Conservation (phyloP, 1,284 basidiomycete genomes). For the Ganoderma sinense region DNA sequence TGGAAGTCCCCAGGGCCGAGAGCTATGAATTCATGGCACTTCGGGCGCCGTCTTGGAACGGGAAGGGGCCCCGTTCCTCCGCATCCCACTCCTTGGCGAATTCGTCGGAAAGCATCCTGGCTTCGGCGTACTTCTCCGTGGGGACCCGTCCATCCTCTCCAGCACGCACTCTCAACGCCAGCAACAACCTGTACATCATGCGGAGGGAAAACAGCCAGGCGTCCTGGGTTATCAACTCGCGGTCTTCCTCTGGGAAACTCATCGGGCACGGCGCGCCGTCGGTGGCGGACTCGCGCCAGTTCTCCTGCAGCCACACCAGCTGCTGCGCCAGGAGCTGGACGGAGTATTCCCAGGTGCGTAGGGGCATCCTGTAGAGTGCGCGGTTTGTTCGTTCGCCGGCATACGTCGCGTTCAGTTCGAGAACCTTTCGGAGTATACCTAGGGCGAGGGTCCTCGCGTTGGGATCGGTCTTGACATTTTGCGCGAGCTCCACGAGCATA, state of each 20-base stretch:
- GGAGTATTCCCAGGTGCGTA: not conserved
- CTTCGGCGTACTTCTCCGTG: not conserved
- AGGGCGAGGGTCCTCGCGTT: not conserved
- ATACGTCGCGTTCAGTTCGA: not conserved
- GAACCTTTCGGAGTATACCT: not conserved
- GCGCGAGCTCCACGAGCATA: not conserved
- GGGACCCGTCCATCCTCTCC: not conserved
- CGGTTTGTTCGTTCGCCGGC: not conserved
- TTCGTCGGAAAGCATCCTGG: not conserved
- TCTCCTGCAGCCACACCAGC: not conserved
- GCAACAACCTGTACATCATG: not conserved
- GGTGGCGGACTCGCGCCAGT: not conserved
- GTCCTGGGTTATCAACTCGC: not conserved
- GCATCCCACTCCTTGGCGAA: not conserved
- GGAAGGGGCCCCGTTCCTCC: not conserved
- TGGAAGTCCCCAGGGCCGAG: not conserved
- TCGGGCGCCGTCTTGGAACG: not conserved
- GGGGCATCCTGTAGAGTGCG: not conserved
- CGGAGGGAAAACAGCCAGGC: not conserved
- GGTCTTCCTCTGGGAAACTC: not conserved
- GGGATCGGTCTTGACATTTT: not conserved
- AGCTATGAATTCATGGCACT: not conserved
- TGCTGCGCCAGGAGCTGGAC: not conserved
- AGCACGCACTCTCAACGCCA: not conserved
- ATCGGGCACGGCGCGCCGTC: not conserved